These are phyloP conservation scores for Psilocybe cubensis DNA, from an alignment of 768 basidiomycete genomes.

Conservation along the genomic window DNA sequence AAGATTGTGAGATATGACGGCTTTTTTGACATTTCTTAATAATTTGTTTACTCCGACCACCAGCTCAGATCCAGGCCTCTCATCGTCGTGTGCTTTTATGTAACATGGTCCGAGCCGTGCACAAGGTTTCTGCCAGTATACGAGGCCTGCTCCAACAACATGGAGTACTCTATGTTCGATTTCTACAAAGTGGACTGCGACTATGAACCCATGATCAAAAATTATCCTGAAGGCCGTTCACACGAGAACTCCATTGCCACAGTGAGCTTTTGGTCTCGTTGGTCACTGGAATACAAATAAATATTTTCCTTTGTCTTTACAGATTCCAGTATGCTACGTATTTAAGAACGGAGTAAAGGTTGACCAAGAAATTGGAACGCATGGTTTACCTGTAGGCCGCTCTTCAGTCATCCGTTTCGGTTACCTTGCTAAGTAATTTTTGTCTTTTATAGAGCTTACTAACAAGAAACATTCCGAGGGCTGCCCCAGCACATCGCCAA, in stretches of 20 bases:
- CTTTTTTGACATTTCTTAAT: neutral
- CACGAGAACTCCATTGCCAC: neutral
- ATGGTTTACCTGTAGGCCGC: neutral
- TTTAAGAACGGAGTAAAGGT: neutral
- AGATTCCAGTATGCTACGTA: neutral
- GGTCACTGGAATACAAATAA: no score
- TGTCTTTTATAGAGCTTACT: neutral
- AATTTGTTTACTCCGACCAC: neutral
- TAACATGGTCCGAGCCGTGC: slow-evolving; percentile 6
- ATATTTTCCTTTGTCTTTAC: neutral
- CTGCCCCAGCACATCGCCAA: neutral
- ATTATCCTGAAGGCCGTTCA: neutral
- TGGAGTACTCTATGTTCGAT: slow-evolving; percentile 4
- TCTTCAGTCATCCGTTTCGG: neutral
- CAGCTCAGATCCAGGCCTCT: neutral
- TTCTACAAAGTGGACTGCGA: slow-evolving; percentile 15
- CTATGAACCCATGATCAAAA: slow-evolving; percentile 8
- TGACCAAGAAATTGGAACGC: neutral
- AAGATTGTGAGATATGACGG: neutral
- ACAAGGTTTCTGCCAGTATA: neutral
- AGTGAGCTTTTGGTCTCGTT: neutral
- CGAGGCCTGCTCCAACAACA: neutral
- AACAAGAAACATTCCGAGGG: neutral
- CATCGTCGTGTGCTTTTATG: slow-evolving; percentile 9
- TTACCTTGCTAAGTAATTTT: no score